phyloP scores from a whole-genome alignment of 441 rosid genomes.

The Syzygium malaccense region DNA sequence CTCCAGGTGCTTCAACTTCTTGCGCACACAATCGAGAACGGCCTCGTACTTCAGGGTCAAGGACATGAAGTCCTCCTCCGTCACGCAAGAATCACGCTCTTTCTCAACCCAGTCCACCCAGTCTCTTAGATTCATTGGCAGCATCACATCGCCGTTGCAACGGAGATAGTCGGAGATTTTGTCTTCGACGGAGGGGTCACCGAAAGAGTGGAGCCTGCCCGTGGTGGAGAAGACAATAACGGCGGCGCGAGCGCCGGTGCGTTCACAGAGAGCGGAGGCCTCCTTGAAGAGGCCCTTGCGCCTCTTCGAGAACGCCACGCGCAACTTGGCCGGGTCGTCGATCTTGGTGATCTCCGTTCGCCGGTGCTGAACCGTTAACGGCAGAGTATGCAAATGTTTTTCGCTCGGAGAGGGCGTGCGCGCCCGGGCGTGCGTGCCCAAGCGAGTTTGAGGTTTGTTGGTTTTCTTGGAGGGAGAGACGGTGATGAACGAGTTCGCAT shows the following conservation, averaged over 20 bases:
- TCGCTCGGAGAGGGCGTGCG: no score
- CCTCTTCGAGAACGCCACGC: not conserved
- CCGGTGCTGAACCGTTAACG: not conserved
- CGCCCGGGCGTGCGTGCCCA: no score
- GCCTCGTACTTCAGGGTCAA: fast-evolving
- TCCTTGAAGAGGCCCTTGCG: not conserved
- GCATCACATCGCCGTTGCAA: no score
- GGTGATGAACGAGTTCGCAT: no score
- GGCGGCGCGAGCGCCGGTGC: fast-evolving
- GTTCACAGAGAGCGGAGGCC: not conserved
- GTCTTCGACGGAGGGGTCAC: fast-evolving
- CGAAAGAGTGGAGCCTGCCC: not conserved
- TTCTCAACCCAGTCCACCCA: no score
- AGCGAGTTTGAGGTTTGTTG: no score
- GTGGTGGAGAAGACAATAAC: not conserved
- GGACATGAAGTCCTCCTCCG: not conserved
- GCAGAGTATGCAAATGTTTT: no score
- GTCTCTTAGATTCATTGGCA: no score
- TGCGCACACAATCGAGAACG: not conserved
- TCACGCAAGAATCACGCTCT: not conserved
- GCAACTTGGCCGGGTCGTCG: not conserved
- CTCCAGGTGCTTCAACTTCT: no score
- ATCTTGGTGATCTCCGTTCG: not conserved
- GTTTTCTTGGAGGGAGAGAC: no score
- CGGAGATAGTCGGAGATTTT: fast-evolving